Conservation (phyloP, 2,329 filamentous ascomycete genomes). For the Fusarium gaditjirri region DNA sequence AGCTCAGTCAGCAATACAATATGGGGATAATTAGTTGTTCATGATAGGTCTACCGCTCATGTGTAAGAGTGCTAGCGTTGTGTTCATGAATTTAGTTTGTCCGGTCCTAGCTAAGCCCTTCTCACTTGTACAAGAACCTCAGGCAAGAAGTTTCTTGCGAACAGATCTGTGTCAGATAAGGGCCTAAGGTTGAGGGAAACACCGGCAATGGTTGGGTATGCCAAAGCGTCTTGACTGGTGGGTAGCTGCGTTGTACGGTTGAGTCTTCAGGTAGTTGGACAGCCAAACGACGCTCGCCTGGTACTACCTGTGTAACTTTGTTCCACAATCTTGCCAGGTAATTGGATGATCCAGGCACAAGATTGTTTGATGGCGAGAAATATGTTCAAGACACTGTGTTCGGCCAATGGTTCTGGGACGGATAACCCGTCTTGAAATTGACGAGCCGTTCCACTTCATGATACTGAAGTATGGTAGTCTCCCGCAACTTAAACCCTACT, state of each 20-base stretch:
- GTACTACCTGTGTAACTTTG: slow-evolving; percentile 29
- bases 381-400: slow-evolving; percentile 19
- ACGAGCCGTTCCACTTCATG: slow-evolving; percentile 18
- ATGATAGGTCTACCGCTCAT: not conserved
- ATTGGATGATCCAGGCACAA: slow-evolving; percentile 6
- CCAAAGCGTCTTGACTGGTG: slow-evolving; percentile 6
- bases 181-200: not conserved
- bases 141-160: slow-evolving; percentile 3
- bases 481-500: slow-evolving; percentile 11
- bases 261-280: slow-evolving; percentile 13
- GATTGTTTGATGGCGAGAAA: not conserved
- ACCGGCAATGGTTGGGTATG: not conserved
- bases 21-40: no score
- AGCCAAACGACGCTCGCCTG: slow-evolving; percentile 22
- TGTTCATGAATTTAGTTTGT: not conserved
- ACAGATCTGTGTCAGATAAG: not conserved
- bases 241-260: slow-evolving; percentile 19
- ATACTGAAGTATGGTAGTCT: not conserved
- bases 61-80: not conserved
- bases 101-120: not conserved
- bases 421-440: not conserved
- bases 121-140: slow-evolving; percentile 13
- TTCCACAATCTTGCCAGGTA: slow-evolving; percentile 29
- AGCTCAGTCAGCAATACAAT: no score
- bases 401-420: slow-evolving; percentile 12